Percentiles rank a stretch among this genome's conserved stretches.
Evolutionary conservation across 108 stramenopile species (phyloP).

Genomic region (Parietichytrium sp.): DNA sequence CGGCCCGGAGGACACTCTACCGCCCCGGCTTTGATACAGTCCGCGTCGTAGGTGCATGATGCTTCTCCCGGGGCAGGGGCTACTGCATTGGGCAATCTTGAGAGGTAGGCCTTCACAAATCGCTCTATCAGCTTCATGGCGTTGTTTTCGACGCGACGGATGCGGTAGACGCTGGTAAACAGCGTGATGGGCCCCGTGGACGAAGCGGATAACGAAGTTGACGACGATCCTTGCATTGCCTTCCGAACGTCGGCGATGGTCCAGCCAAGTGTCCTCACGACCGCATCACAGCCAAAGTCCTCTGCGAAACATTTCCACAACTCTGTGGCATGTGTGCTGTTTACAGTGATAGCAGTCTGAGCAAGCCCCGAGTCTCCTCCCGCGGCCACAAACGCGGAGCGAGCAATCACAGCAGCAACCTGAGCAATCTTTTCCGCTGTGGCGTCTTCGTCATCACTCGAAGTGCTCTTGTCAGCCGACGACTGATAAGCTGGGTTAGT

Average conservation of each 20-base stretch:
- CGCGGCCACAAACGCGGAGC: not conserved
- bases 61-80: not conserved
- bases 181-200: not conserved
- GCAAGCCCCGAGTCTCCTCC: not conserved
- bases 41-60: not conserved
- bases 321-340: not conserved
- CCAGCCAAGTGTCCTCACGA: not conserved
- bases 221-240: not conserved
- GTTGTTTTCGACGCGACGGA: not conserved
- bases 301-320: not conserved
- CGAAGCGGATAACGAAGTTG: not conserved
- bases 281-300: not conserved
- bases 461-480: not conserved
- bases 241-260: not conserved
- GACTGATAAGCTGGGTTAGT: not conserved
- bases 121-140: not conserved
- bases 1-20: not conserved
- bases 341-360: not conserved
- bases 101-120: not conserved
- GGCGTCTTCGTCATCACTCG: not conserved
- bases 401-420: not conserved
- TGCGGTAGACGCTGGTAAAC: not conserved
- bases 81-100: no score
- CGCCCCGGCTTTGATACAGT: not conserved
- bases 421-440: not conserved